phyloP scores from a whole-genome alignment of 2,329 filamentous ascomycete genomes.

The Stemphylium beticola region DNA sequence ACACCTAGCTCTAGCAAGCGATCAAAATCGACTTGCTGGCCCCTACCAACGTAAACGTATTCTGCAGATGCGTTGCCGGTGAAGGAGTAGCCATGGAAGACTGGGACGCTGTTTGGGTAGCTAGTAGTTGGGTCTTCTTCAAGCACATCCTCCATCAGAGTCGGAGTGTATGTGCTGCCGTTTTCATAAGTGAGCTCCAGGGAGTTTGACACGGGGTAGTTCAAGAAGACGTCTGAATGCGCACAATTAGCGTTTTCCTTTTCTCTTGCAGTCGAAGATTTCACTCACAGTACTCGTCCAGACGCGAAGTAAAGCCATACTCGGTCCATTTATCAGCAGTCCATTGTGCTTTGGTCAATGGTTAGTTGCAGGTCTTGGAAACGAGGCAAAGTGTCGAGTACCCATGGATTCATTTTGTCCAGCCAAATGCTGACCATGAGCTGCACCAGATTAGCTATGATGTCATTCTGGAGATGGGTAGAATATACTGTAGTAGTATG shows the following conservation, averaged over 20 bases:
- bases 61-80: conserved; percentile 55
- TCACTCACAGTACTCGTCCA: conserved; percentile 45
- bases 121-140: conserved; percentile 44
- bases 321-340: conserved; percentile 47
- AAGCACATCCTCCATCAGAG: conserved; percentile 43
- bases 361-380: not conserved
- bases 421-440: conserved; percentile 44
- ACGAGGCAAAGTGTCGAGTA: not conserved
- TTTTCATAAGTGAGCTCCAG: conserved; percentile 43
- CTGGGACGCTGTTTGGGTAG: conserved; percentile 51
- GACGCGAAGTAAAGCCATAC: conserved; percentile 44
- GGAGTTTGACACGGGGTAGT: conserved; percentile 47
- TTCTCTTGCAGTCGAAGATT: not conserved
- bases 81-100: conserved; percentile 57
- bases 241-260: conserved; percentile 3
- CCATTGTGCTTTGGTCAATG: conserved; percentile 41
- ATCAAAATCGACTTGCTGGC: conserved; percentile 55
- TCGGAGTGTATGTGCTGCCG: conserved; percentile 40
- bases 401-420: conserved; percentile 44
- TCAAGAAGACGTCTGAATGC: conserved; percentile 42
- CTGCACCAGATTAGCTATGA: conserved; percentile 20
- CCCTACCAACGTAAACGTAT: conserved; percentile 55
- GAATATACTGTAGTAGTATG: conserved; percentile 47
- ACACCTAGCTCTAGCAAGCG: conserved; percentile 51
- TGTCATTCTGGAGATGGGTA: not conserved